Evolutionary conservation across 148 eudicot species (phyloP).

Genomic region (Arbutus unedo): DNA sequence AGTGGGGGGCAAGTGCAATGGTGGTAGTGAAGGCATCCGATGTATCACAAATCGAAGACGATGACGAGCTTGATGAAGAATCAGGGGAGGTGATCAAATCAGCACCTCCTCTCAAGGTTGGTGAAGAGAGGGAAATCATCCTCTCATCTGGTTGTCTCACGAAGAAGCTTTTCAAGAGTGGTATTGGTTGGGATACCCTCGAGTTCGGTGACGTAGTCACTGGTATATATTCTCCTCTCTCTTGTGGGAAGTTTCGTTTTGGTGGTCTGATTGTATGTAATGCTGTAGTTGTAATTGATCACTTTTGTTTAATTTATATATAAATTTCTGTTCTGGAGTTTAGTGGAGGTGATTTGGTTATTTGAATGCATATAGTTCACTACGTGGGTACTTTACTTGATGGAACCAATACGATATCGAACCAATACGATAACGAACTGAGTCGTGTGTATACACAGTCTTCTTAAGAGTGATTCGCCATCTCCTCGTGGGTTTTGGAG

Average conservation of each 20-base stretch:
- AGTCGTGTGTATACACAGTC: no score
- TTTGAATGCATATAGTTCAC: slow-evolving; percentile 38
- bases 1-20: neutral
- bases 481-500: no score
- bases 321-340: neutral
- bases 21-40: slow-evolving; percentile 25
- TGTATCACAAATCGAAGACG: slow-evolving; percentile 29
- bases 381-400: slow-evolving; percentile 45
- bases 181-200: slow-evolving; percentile 55
- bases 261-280: neutral
- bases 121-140: slow-evolving; percentile 54
- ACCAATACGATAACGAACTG: no score
- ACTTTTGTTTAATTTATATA: neutral
- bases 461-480: no score
- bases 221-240: slow-evolving; percentile 22
- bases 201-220: slow-evolving; percentile 58
- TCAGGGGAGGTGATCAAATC: slow-evolving; percentile 66
- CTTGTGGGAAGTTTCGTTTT: no score
- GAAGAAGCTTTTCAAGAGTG: slow-evolving; percentile 52
- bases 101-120: slow-evolving; percentile 58
- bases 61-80: slow-evolving; percentile 48
- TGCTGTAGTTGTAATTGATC: neutral
- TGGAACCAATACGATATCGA: no score
- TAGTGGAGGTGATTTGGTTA: neutral
- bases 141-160: slow-evolving; percentile 33